Evolutionary conservation across 2,329 filamentous ascomycete species (phyloP).

Genomic region (Pezizomycotina sp.): DNA sequence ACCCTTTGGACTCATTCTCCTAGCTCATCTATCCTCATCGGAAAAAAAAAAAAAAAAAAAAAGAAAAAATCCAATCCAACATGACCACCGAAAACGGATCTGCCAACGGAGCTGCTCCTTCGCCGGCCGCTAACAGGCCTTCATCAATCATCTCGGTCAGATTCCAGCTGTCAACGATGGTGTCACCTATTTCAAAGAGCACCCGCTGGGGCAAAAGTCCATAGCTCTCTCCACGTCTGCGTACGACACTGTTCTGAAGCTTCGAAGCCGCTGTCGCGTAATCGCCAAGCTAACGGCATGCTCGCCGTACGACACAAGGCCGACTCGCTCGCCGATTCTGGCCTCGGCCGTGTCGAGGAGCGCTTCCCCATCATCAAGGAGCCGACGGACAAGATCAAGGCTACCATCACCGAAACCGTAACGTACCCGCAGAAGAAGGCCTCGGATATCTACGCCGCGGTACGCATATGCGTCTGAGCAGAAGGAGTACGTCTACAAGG

Average conservation of each 20-base stretch:
- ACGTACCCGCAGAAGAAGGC: slow-evolving; percentile 47
- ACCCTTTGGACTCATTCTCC: no score
- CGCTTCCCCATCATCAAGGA: slow-evolving; percentile 60
- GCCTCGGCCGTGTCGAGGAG: slow-evolving; percentile 52
- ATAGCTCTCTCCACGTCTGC: slow-evolving; percentile 57
- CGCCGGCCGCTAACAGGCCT: slow-evolving; percentile 14
- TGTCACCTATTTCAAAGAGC: slow-evolving; percentile 28
- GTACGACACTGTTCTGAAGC: slow-evolving; percentile 60
- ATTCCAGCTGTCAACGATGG: slow-evolving; percentile 17
- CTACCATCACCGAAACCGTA: slow-evolving; percentile 44
- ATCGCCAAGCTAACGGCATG: slow-evolving; percentile 64
- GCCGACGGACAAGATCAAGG: slow-evolving; percentile 53
- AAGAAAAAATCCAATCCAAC: not conserved
- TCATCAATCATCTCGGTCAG: slow-evolving; percentile 13
- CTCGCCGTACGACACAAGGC: slow-evolving; percentile 71
- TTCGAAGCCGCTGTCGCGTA: slow-evolving; percentile 63
- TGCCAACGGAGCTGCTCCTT: slow-evolving; percentile 13
- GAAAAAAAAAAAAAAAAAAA: not conserved
- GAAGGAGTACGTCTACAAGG: slow-evolving; percentile 43
- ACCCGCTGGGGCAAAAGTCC: slow-evolving; percentile 70
- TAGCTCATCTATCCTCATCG: not conserved
- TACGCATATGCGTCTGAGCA: slow-evolving; percentile 20
- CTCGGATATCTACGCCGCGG: slow-evolving; percentile 33
- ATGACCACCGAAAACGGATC: no score
- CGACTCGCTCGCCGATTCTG: slow-evolving; percentile 57